phyloP scores from a whole-genome alignment of 2,329 filamentous ascomycete genomes.

The Aspergillus alliaceus region DNA sequence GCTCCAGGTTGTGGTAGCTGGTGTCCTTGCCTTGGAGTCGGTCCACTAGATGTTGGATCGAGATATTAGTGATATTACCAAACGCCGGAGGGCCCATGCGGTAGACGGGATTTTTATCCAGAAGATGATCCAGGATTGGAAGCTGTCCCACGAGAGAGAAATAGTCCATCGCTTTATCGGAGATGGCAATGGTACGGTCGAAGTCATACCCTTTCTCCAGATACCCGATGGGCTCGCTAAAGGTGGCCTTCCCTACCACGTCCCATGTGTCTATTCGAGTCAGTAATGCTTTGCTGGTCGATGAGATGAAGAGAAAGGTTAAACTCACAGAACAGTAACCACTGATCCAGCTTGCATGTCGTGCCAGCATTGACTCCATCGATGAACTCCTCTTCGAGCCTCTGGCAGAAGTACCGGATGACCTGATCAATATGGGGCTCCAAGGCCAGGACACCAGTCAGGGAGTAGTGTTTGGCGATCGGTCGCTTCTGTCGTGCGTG shows the following conservation, averaged over 20 bases:
- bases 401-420: constrained; percentile 30
- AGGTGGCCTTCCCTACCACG: constrained; percentile 26
- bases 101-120: constrained; percentile 30
- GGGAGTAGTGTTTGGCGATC: constrained; percentile 39
- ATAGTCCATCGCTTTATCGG: constrained; percentile 24
- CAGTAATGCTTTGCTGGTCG: neutral
- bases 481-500: constrained; percentile 41
- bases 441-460: constrained; percentile 21
- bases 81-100: constrained; percentile 27
- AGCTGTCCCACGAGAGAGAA: constrained; percentile 26
- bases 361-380: constrained; percentile 22
- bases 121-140: constrained; percentile 26
- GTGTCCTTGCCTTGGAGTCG: constrained; percentile 16
- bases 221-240: constrained; percentile 27
- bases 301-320: too few species aligned
- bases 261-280: constrained; percentile 24
- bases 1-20: constrained; percentile 17
- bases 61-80: constrained; percentile 22
- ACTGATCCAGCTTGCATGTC: constrained; percentile 41
- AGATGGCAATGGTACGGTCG: constrained; percentile 22
- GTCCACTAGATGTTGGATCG: constrained; percentile 16
- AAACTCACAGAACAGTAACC: constrained; percentile 42
- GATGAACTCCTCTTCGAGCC: constrained; percentile 36
- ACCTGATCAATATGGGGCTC: constrained; percentile 30
- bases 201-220: constrained; percentile 28